Percentiles rank a stretch among this genome's conserved stretches.
Evolutionary conservation across 1,284 basidiomycete genomes (phyloP).

Genomic region (Leccinum fuscescens): DNA sequence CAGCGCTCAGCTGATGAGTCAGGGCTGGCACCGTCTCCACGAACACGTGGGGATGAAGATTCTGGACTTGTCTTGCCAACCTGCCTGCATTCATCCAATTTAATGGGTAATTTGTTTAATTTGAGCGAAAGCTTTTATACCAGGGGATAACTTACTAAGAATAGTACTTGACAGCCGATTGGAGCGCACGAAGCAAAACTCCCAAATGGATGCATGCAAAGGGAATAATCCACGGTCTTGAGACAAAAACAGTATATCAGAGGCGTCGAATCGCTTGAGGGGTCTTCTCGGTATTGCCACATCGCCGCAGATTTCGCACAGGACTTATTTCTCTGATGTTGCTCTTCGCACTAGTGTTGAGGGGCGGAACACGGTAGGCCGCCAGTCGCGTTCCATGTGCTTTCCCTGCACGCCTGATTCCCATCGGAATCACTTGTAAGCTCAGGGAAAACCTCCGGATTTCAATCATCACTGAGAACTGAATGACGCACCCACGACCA

Average conservation of each 20-base stretch:
- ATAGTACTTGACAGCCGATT: background rate
- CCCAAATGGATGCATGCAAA: background rate
- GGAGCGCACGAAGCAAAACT: conserved; percentile 1
- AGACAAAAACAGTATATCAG: background rate
- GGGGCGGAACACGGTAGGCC: background rate
- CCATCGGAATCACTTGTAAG: conserved; percentile 3
- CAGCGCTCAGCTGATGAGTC: background rate
- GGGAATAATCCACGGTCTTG: background rate
- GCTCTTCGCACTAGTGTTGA: background rate
- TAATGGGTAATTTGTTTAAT: conserved; percentile 2
- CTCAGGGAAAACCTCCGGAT: conserved; percentile 1
- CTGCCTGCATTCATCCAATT: background rate
- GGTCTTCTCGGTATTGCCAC: conserved; percentile 4
- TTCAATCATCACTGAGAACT: background rate
- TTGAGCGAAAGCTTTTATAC: conserved; percentile 1
- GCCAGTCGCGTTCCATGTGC: conserved; percentile 2
- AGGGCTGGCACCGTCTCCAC: background rate
- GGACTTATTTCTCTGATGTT: background rate
- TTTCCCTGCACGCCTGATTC: conserved; percentile 5
- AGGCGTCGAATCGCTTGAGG: conserved; percentile 1
- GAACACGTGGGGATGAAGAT: conserved; percentile 7
- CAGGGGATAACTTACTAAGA: conserved; percentile 2
- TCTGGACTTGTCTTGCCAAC: background rate
- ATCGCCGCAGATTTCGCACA: background rate
- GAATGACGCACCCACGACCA: conserved; percentile 1